phyloP scores from a whole-genome alignment of 441 rosid species.

The Syzygium syzygioides region DNA sequence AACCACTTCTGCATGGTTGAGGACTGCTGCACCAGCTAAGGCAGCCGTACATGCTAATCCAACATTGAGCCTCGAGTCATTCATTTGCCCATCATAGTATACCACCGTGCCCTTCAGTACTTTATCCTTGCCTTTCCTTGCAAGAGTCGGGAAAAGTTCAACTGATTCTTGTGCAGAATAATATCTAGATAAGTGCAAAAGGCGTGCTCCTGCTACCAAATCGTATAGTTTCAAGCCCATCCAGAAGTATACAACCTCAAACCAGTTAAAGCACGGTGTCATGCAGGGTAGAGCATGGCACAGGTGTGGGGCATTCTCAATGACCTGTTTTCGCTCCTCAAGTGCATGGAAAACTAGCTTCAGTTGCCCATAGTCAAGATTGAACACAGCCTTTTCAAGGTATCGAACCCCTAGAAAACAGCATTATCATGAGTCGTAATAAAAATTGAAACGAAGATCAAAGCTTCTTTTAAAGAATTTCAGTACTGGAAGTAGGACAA shows the following conservation, averaged over 20 bases:
- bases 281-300: constrained; percentile 95
- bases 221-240: constrained; percentile 94
- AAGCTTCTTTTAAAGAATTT: background rate
- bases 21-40: constrained; percentile 81
- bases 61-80: constrained; percentile 87
- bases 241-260: constrained; percentile 91
- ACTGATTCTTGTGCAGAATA: constrained; percentile 75
- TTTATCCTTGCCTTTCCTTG: constrained; percentile 57
- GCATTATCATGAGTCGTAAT: background rate
- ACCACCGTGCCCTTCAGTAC: constrained; percentile 83
- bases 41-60: constrained; percentile 91
- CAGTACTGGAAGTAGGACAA: background rate
- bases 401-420: constrained; percentile 69
- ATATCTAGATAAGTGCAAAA: constrained; percentile 85
- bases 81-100: constrained; percentile 97
- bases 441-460: background rate
- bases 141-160: constrained; percentile 94
- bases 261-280: constrained; percentile 97
- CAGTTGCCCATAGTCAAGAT: constrained; percentile 86
- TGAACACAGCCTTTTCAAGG: constrained; percentile 95
- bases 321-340: constrained; percentile 88
- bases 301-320: constrained; percentile 92
- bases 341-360: constrained; percentile 94
- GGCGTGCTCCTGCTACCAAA: constrained; percentile 79
- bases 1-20: constrained; percentile 90